Base-by-base conservation (phyloP, 1,139 yeast species). In the Blastobotrys persicus region DNA sequence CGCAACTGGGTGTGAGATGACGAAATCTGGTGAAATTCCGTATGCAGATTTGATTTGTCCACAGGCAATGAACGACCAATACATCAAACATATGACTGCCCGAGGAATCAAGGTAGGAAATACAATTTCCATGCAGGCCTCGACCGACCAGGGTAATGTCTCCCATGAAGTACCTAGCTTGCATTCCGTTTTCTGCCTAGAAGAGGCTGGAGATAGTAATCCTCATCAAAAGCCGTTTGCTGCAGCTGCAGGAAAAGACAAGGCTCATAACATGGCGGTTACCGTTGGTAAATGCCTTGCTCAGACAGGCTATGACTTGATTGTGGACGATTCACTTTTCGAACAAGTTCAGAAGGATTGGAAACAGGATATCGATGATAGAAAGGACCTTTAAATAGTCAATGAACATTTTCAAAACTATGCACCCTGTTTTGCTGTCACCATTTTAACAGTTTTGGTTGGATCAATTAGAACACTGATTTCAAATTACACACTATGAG, bases 121-220 rank as follows among this genome's bases (percentile, higher is more conserved):
- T 5, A 17, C n/a, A 4, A 13, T 7, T 20, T n/a, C 33, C 11
- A 13, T 41, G n/a, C n/a, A 18, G 11, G 48, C 44, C 2, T 45
- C 48, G 11, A 45, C 48, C 4, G 48, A 45, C 17, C 44, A 38
- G 33, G 48, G 40, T n/a, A 45, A 45, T 17, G 39, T 45, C 11
- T 45, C 43, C 13, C 32, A 40, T 28, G 28, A 14, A n/a, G 33
- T 45, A 6, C 48, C 48, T 4, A 23, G 31, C 20, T 16, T 45
- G 28, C 48, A 45, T 17, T 20, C 23, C n/a, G 4, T 38, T 14
- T 45, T 45, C 33, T 14, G 13, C 5, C 26, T 38, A n/a, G 16
- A 34, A 5, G 39, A 19, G 13, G 44, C 42, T 7, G 35, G 26
- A 18, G 23, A 26, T 14, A 31, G 31, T 11, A 39, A 32, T 31